A percentile compares a stretch with the other conserved stretches of the same genome.
These are phyloP conservation scores for Cucurbita ficifolia DNA, from an alignment of 306 rosid species.

Conservation along the genomic window DNA sequence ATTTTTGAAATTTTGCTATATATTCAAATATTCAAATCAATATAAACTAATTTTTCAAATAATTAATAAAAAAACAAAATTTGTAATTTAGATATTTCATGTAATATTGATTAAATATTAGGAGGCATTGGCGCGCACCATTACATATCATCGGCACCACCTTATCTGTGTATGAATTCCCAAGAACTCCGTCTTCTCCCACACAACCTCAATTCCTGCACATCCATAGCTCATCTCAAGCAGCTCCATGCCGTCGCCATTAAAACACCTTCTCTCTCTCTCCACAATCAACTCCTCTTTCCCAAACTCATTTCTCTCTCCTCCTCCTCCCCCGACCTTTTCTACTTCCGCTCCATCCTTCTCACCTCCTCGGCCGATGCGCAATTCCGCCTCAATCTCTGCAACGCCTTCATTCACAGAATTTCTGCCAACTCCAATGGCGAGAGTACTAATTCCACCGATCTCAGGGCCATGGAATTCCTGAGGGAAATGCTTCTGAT, in stretches of 20 bases:
- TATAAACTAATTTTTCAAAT: too few species aligned
- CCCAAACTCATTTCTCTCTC: constrained; percentile 9
- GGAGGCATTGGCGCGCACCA: too few species aligned
- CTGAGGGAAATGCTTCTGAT: constrained; percentile 12
- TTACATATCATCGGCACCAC: neutral
- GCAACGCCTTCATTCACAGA: constrained; percentile 18
- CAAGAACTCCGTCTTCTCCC: constrained; percentile 8
- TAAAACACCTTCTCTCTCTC: constrained; percentile 16
- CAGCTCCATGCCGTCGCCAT: constrained; percentile 21
- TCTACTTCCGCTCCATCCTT: constrained; percentile 12
- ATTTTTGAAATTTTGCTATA: too few species aligned
- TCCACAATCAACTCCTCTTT: neutral
- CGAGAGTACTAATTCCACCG: neutral
- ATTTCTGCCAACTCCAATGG: neutral
- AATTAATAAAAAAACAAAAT: too few species aligned
- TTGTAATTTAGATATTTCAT: too few species aligned
- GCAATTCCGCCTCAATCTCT: constrained; percentile 12
- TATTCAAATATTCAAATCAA: too few species aligned
- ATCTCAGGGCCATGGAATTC: constrained; percentile 3
- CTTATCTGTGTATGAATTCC: constrained; percentile 7
- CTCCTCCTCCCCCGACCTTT: neutral
- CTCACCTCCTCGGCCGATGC: constrained; percentile 5
- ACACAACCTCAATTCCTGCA: constrained; percentile 6
- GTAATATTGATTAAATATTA: too few species aligned
- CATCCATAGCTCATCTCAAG: constrained; percentile 11